Evolutionary conservation across 2,329 filamentous ascomycete species (phyloP), one percentile per base, ranked within the genome.

Genomic region (Knoxdaviesia proteae): DNA sequence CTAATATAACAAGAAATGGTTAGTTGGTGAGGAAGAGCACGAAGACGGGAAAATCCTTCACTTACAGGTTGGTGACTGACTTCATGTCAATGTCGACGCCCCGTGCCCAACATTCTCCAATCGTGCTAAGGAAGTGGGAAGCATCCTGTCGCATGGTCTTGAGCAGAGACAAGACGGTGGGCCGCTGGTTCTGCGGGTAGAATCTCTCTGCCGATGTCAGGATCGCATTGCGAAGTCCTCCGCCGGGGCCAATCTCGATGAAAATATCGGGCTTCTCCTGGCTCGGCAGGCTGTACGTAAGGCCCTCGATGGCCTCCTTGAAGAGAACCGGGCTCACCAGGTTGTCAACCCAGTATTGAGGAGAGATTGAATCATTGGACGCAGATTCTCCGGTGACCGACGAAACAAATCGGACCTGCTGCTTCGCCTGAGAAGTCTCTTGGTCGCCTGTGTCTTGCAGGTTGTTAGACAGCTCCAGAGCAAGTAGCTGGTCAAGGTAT

Each of bases 321-420:
- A 65, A 70, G 5, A 58, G 54, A 6, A 71, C 67, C 1, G 59
- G 58, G 3, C 58, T 60, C 1, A 60, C 56, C 49, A 70, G 49
- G 42, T 70, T 70, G 2, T 55, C 49, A 2, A 56, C 54, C 67
- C 67, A 71, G 48, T 70, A 71, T 0, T 48, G 42, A 1, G 53
- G 49, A 6, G 52, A 52, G 1, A 66, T 47, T 9, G 36, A 37
- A 37, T 20, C 10, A 35, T 43, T 36, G 37, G 29, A 31, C 34
- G 29, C 8, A 40, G 38, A 5, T 44, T 39, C 20, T 40, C 38
- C 6, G 42, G 38, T 6, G 42, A 44, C 32, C 34, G 30, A 3
- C 38, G 34, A 7, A 44, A 20, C 20, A 20, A 20, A 20, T 20
- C 20, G 20, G 20, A 20, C 20, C 20, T 20, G 20, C 20, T 20